phyloP scores from a whole-genome alignment of 257 asterid genomes.

The Solanum etuberosum region DNA sequence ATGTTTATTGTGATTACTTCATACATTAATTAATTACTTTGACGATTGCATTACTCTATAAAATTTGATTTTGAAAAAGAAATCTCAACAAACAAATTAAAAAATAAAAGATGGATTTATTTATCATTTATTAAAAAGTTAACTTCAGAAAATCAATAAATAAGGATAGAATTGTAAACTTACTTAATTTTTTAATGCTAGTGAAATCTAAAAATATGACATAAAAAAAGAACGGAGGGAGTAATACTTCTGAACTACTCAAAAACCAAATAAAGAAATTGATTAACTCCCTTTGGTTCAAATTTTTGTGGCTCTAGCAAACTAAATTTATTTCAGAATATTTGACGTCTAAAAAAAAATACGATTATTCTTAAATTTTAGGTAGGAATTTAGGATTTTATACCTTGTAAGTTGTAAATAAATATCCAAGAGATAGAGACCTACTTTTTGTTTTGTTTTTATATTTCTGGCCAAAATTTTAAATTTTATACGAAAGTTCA shows the following conservation, averaged over 20 bases:
- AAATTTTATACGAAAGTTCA: background rate
- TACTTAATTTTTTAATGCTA: too few relatives aligned
- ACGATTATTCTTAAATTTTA: background rate
- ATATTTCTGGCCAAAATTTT: background rate
- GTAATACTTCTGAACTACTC: background rate
- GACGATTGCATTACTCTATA: too few relatives aligned
- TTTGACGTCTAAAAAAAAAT: background rate
- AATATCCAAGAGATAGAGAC: background rate
- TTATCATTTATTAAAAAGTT: too few relatives aligned
- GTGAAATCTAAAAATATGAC: too few relatives aligned
- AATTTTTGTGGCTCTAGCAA: background rate
- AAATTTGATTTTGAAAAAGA: too few relatives aligned
- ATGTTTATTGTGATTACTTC: too few relatives aligned
- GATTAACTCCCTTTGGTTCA: background rate
- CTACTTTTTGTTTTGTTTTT: background rate
- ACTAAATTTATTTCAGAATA: background rate
- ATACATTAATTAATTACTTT: too few relatives aligned
- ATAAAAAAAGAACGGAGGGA: too few relatives aligned
- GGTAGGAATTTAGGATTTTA: background rate
- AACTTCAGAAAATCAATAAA: too few relatives aligned
- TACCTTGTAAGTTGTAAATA: background rate
- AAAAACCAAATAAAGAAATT: too few relatives aligned
- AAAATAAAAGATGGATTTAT: background rate
- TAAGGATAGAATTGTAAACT: accelerated
- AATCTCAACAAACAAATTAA: background rate